Base-by-base conservation (phyloP, 1,139 yeast species). In the Meyerozyma carpophila region DNA sequence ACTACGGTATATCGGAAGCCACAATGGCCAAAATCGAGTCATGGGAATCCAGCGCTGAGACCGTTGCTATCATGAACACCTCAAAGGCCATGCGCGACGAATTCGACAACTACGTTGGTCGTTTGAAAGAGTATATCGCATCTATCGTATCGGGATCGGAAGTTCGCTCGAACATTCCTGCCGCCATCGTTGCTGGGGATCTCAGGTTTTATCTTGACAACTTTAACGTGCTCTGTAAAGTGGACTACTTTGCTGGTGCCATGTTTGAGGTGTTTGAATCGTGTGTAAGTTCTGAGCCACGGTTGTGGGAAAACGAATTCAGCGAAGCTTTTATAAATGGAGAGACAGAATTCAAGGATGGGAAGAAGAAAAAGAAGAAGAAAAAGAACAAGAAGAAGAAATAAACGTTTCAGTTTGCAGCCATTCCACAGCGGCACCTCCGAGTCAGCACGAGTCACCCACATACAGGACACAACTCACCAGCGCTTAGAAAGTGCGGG, bases 151-250 rank as follows among this genome's bases (percentile, higher is more conserved):
- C 13, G 8, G 11, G n/a, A 6, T 29, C 32, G 10, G 13, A 14
- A 5, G 26, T 7, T 13, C 14, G 13, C 8, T 8, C 25, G 14
- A 21, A n/a, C 28, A 29, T 24, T 7, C 25, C 32, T 16, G 13
- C n/a, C 9, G 14, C 3, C 10, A 13, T 13, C n/a, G 32, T 18
- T 7, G 25, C 14, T 26, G 29, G 16, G 7, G 63, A 63, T 44
- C 61, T 64, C 42, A 41, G 46, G n/a, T 51, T 57, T 36, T 66
- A 66, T 47, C 48, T 65, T 34, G 49, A 46, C 13, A 48, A 63
- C 34, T 66, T 66, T 52, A 65, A 66, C 43, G 53, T 61, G 1
- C 49, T 65, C 32, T 59, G 70, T 48, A 64, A 64, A 43, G 52
- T 66, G n/a, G 70, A 64, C 40, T 51, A 49, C 39, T 49, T 66